phyloP scores from a whole-genome alignment of 345 rosid species.

The Hibiscus syriacus region DNA sequence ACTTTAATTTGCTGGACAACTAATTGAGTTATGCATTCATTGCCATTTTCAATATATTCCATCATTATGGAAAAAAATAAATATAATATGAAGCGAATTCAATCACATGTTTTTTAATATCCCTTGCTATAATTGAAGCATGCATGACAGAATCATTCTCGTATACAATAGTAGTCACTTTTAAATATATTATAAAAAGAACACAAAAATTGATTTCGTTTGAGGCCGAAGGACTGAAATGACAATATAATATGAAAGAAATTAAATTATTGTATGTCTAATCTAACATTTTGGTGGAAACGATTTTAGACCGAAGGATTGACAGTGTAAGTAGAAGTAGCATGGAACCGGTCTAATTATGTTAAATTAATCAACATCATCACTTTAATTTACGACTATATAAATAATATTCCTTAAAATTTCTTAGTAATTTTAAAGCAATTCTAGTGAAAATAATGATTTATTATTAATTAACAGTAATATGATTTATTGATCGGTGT shows the following conservation, averaged over 20 bases:
- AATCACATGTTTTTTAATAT: no score
- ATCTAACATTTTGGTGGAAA: background rate
- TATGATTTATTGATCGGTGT: no score
- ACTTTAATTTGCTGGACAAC: slow-evolving; percentile 2
- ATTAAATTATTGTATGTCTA: background rate
- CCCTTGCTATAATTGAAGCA: background rate
- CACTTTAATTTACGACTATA: no score
- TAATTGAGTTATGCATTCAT: background rate
- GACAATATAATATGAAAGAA: background rate
- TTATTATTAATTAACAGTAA: no score
- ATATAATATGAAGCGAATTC: no score
- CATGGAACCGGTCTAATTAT: background rate
- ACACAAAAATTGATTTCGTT: no score
- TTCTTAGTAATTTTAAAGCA: background rate
- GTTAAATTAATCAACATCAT: background rate
- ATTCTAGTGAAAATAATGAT: no score
- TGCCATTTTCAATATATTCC: background rate
- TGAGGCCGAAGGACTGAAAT: no score
- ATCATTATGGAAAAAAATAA: background rate
- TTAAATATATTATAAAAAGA: background rate
- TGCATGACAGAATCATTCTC: slow-evolving; percentile 2
- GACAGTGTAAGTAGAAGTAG: background rate
- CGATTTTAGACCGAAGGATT: background rate
- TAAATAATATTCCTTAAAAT: background rate
- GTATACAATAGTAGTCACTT: background rate